Base-by-base conservation (phyloP, 2,329 filamentous ascomycete species). In the Didymella sp. region DNA sequence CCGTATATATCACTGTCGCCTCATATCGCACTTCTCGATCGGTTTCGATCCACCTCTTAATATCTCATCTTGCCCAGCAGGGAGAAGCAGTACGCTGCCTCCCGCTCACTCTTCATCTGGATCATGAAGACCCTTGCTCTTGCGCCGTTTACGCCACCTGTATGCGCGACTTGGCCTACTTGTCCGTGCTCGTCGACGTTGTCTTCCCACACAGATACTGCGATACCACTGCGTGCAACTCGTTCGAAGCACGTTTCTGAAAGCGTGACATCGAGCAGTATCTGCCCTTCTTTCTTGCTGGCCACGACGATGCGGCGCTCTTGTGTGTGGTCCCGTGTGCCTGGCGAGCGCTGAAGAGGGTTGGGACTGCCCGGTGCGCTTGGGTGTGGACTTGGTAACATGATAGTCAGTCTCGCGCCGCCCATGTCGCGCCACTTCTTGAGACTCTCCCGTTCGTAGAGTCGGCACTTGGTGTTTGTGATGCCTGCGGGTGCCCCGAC, bases 361-460 rank as follows among this genome's bases (percentile, higher is more conserved):
- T 60, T 68, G 46, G 52, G 68, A 38, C 60, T 72, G 51, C 35
- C 73, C 42, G 63, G 71, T 17, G 76, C 73, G 65, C 66, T 75
- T n/a, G 91, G 90, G 48, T 63, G 68, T n/a, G 76, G 75, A 58
- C 66, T 74, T n/a, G 91, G 90, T 17, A 87, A 85, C 73, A 92
- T 87, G 68, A 99, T 92, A 15, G 90, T 91, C 58, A 99, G 80
- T 33, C 87, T 83, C 58, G 92, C 96, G 66, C 91, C 88, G 62
- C 95, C 94, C 79, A 93, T 87, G 73, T 98, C 93, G 59, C 92
- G 88, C 95, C 95, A 99, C 73, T 94, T 94, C 12, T 86, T 81
- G 1, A 85, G 81, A 9, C 80, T 81, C 58, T 92, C 89, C 46
- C 94, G 87, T 45, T 91, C 82, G 74, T 98, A 96, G 12, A 98